A percentile compares a stretch with the other conserved stretches of the same genome.
phyloP scores from a whole-genome alignment of 352 stramenopile genomes.

The Pythium scleroteichum region DNA sequence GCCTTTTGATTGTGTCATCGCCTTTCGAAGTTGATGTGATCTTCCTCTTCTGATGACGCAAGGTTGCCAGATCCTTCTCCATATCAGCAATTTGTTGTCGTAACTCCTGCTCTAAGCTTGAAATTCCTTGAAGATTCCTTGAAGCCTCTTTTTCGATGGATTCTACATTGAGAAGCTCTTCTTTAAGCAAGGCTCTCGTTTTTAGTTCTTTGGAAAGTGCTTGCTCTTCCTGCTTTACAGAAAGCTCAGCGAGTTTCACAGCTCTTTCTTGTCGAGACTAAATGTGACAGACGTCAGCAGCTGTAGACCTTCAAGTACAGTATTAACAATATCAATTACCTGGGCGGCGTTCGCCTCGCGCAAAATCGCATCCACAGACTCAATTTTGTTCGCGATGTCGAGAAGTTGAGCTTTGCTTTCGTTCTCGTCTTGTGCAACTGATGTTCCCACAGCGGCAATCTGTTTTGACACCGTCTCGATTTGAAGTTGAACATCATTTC shows the following conservation, averaged over 20 bases:
- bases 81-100: background rate
- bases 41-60: background rate
- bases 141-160: no score
- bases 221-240: no score
- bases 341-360: background rate
- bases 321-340: background rate
- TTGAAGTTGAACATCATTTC: no score
- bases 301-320: no score
- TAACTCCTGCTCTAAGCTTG: background rate
- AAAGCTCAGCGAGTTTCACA: no score
- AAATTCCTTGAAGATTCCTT: background rate
- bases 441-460: no score
- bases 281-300: no score
- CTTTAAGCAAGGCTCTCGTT: no score
- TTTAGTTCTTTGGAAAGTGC: no score
- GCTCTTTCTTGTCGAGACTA: no score
- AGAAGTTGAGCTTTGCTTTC: background rate
- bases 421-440: background rate
- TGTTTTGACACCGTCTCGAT: no score
- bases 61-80: background rate
- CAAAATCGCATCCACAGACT: background rate
- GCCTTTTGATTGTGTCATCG: slow-evolving; percentile 1
- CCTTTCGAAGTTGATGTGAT: background rate
- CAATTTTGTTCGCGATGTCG: slow-evolving; percentile 1
- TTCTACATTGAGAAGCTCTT: no score